A percentile compares a stretch with the other conserved stretches of the same genome.
Conservation (phyloP, 2,329 filamentous ascomycete species). For the Tolypocladium tropicale region DNA sequence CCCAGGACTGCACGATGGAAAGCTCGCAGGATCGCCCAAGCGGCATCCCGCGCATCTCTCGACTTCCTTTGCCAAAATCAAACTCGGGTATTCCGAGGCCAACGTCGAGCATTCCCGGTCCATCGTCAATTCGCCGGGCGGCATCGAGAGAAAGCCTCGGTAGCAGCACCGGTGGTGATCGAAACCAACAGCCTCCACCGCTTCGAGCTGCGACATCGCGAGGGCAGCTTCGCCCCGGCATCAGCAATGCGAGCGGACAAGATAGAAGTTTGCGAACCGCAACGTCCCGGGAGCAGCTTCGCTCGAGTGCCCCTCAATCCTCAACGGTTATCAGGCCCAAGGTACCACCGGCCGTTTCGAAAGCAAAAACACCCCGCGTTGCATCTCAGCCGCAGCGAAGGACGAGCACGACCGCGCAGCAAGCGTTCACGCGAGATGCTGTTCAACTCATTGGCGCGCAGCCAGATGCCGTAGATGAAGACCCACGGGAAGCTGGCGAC, state of each 20-base stretch:
- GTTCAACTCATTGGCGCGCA: not conserved
- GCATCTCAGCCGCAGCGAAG: slow-evolving; percentile 3
- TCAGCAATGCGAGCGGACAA: slow-evolving; percentile 9
- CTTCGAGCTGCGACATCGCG: slow-evolving; percentile 30
- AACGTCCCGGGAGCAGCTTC: slow-evolving; percentile 11
- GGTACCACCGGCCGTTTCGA: slow-evolving; percentile 7
- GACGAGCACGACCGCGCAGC: slow-evolving; percentile 1
- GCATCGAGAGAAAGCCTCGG: slow-evolving; percentile 18
- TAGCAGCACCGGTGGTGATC: slow-evolving; percentile 6
- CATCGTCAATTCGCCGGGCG: slow-evolving; percentile 17
- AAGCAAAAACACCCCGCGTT: slow-evolving; percentile 6
- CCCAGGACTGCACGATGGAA: slow-evolving; percentile 14
- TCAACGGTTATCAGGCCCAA: slow-evolving; percentile 5
- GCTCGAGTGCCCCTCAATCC: slow-evolving; percentile 4
- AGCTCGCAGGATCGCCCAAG: slow-evolving; percentile 24
- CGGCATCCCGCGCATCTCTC: slow-evolving; percentile 26
- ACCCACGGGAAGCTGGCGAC: slow-evolving; percentile 4
- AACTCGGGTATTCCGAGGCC: slow-evolving; percentile 22
- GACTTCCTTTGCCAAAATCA: slow-evolving; percentile 24
- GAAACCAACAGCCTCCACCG: slow-evolving; percentile 27
- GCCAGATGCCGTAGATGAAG: not conserved
- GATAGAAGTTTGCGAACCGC: slow-evolving; percentile 7
- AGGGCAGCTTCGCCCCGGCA: slow-evolving; percentile 22
- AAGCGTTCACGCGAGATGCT: not conserved
- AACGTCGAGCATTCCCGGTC: slow-evolving; percentile 11